phyloP scores from a whole-genome alignment of 1,284 basidiomycete species.

The Trametes versicolor region DNA sequence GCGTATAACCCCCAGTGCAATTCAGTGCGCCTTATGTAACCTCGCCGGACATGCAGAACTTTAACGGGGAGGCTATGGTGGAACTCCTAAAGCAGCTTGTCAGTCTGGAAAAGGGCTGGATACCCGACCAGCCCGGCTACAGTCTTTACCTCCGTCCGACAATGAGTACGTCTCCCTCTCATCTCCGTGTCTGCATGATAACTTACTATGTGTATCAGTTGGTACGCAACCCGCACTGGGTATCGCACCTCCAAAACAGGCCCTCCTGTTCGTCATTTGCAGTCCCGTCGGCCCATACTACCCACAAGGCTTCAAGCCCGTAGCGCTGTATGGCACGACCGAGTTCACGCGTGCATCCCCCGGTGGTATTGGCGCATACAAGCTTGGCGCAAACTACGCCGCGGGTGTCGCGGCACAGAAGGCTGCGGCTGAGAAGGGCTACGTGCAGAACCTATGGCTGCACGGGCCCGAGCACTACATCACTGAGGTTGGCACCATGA shows the following conservation, averaged over 20 bases:
- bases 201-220: conserved; percentile 57
- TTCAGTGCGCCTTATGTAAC: conserved; percentile 10
- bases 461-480: conserved; percentile 88
- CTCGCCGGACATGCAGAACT: conserved; percentile 59
- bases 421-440: conserved; percentile 85
- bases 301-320: conserved; percentile 94
- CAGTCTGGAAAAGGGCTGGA: conserved; percentile 90
- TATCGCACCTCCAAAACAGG: conserved; percentile 88
- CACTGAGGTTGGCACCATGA: conserved; percentile 97
- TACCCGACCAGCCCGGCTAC: conserved; percentile 90
- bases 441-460: conserved; percentile 96
- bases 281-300: conserved; percentile 97
- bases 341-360: conserved; percentile 91
- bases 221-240: conserved; percentile 92
- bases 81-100: conserved; percentile 93
- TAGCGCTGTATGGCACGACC: conserved; percentile 92
- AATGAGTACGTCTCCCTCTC: conserved; percentile 61
- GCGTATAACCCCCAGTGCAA: conserved; percentile 39
- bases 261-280: conserved; percentile 94
- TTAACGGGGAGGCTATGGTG: conserved; percentile 83
- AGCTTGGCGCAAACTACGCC: conserved; percentile 93
- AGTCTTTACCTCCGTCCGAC: conserved; percentile 92
- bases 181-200: conserved; percentile 10
- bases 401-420: conserved; percentile 91
- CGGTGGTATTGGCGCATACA: conserved; percentile 92